phyloP scores from a whole-genome alignment of 2,329 filamentous ascomycete species.

The Cladosporium sphaerospermum region DNA sequence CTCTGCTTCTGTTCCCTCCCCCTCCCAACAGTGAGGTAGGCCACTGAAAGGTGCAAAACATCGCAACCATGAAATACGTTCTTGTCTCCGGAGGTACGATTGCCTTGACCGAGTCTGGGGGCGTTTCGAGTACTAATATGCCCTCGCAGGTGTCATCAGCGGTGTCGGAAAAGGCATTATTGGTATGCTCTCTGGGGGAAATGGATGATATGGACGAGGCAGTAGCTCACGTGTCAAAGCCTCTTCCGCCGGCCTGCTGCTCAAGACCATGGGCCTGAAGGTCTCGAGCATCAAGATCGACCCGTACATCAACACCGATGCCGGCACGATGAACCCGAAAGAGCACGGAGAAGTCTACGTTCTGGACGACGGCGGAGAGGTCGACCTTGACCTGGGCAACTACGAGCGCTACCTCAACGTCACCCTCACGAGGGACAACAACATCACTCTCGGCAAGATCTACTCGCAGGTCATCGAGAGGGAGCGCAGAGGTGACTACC shows the following conservation, averaged over 20 bases:
- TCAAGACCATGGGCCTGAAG: constrained; percentile 75
- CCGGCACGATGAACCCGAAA: constrained; percentile 64
- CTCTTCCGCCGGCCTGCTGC: constrained; percentile 65
- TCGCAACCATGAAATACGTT: constrained; percentile 68
- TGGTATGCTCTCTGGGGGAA: constrained; percentile 26
- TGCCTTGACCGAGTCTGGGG: background rate
- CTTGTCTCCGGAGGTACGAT: constrained; percentile 67
- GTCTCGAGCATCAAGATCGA: constrained; percentile 65
- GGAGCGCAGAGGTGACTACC: constrained; percentile 67
- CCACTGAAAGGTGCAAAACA: constrained; percentile 32
- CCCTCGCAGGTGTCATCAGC: constrained; percentile 46
- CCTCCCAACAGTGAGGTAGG: constrained; percentile 35
- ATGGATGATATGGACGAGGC: constrained; percentile 13
- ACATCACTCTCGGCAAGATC: constrained; percentile 97
- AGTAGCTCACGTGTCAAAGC: constrained; percentile 38
- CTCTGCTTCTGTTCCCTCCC: constrained; percentile 32
- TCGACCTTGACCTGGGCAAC: constrained; percentile 68
- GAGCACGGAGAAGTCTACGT: constrained; percentile 89
- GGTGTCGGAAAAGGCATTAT: constrained; percentile 62
- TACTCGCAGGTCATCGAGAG: constrained; percentile 82
- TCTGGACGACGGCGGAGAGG: constrained; percentile 73
- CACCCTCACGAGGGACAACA: constrained; percentile 77
- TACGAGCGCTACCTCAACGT: constrained; percentile 78
- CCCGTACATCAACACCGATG: constrained; percentile 70
- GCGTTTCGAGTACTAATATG: background rate